These are phyloP conservation scores for Penicillium sp. DNA, from an alignment of 2,329 filamentous ascomycete genomes.

Conservation along the genomic window DNA sequence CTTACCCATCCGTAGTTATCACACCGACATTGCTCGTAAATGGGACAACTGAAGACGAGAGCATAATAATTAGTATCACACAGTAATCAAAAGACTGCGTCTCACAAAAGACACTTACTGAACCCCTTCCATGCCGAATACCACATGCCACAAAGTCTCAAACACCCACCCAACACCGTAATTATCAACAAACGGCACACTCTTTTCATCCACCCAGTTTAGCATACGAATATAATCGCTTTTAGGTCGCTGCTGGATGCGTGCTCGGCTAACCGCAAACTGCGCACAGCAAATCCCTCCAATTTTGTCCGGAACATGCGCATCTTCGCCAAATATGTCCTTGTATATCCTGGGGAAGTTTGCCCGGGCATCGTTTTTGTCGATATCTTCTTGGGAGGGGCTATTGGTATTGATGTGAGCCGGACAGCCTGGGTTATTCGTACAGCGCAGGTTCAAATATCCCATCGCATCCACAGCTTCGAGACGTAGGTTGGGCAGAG, in stretches of 20 bases:
- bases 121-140: constrained; percentile 20
- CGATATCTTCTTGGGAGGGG: constrained; percentile 22
- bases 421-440: constrained; percentile 37
- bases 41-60: not conserved
- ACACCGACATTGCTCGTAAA: constrained; percentile 9
- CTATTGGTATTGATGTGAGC: constrained; percentile 31
- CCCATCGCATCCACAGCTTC: constrained; percentile 33
- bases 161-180: constrained; percentile 24
- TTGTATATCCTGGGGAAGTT: constrained; percentile 19
- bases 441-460: constrained; percentile 40
- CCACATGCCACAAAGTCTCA: constrained; percentile 28
- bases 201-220: constrained; percentile 18
- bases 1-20: constrained; percentile 10
- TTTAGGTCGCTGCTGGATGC: constrained; percentile 18
- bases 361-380: constrained; percentile 23
- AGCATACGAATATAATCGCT: constrained; percentile 24
- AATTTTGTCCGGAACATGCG: constrained; percentile 9
- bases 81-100: too few species aligned
- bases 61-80: not conserved
- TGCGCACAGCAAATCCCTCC: constrained; percentile 25
- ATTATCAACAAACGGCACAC: constrained; percentile 7
- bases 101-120: constrained; percentile 13
- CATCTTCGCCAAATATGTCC: constrained; percentile 13
- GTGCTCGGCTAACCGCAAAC: constrained; percentile 25
- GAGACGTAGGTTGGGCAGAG: constrained; percentile 27